Evolutionary conservation across 2,329 filamentous ascomycete genomes (phyloP).

Genomic region (Diplodia intermedia): DNA sequence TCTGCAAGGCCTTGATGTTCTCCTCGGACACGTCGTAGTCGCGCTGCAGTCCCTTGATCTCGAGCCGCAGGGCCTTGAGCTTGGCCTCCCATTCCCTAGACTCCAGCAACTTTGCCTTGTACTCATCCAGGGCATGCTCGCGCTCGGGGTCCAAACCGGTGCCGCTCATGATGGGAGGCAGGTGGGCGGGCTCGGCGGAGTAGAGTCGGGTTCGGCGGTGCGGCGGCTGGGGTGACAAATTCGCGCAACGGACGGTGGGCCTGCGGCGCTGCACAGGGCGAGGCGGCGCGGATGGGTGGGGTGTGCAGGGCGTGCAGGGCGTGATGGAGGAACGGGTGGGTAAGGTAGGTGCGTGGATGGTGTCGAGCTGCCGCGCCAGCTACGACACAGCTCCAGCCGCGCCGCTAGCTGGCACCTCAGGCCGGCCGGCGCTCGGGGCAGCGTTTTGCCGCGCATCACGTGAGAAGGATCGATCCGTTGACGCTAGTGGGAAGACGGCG

Average conservation of each 20-base stretch:
- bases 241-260: conserved; percentile 21
- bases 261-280: conserved; percentile 5
- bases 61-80: conserved; percentile 89
- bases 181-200: conserved; percentile 15
- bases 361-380: conserved; percentile 20
- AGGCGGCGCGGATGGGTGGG: conserved; percentile 15
- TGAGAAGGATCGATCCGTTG: neutral
- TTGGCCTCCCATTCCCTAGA: conserved; percentile 99
- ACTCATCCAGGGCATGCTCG: conserved; percentile 59
- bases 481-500: neutral
- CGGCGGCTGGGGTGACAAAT: conserved; percentile 21
- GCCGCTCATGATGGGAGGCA: conserved; percentile 43
- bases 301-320: neutral
- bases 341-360: conserved; percentile 7
- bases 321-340: conserved; percentile 9
- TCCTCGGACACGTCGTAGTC: conserved; percentile 98
- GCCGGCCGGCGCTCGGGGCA: conserved; percentile 15
- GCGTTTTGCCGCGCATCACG: conserved; percentile 3
- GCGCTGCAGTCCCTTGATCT: conserved; percentile 93
- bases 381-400: conserved; percentile 16
- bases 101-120: conserved; percentile 71
- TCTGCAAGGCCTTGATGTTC: conserved; percentile 99
- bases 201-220: conserved; percentile 15
- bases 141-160: conserved; percentile 55
- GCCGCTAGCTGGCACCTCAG: conserved; percentile 4